Percentiles rank a stretch among this genome's conserved stretches.
phyloP scores from a whole-genome alignment of 2,329 filamentous ascomycete species.

The Aspergillus sp. region DNA sequence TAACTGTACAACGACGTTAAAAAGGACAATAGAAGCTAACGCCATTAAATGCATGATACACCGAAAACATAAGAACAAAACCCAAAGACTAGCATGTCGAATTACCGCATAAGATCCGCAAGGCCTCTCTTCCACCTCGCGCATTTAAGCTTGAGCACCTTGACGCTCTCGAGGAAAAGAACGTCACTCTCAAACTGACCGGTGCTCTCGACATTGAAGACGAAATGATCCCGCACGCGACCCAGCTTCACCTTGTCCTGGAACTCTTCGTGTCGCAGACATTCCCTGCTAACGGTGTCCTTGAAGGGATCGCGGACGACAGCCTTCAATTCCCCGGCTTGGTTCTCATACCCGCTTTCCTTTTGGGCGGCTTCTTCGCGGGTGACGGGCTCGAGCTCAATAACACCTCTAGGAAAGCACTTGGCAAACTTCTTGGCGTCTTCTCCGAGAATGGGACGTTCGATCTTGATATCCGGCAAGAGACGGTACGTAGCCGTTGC shows the following conservation, averaged over 20 bases:
- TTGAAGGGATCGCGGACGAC: slow-evolving; percentile 83
- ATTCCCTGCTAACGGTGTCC: slow-evolving; percentile 92
- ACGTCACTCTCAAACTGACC: slow-evolving; percentile 93
- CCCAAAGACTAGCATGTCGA: neutral
- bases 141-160: slow-evolving; percentile 78
- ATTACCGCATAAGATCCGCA: slow-evolving; percentile 35
- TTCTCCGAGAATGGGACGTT: slow-evolving; percentile 69
- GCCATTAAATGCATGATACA: slow-evolving; percentile 33
- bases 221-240: slow-evolving; percentile 87
- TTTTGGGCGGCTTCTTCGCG: slow-evolving; percentile 52
- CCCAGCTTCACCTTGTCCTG: slow-evolving; percentile 92
- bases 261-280: slow-evolving; percentile 84
- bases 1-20: slow-evolving; percentile 27
- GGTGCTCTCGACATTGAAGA: slow-evolving; percentile 89
- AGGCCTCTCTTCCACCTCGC: slow-evolving; percentile 38
- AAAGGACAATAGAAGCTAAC: slow-evolving; percentile 25
- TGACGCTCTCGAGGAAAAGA: slow-evolving; percentile 83
- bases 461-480: slow-evolving; percentile 78
- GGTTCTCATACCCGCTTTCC: slow-evolving; percentile 61
- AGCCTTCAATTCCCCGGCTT: slow-evolving; percentile 74
- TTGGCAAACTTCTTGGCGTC: slow-evolving; percentile 83
- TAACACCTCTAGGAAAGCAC: slow-evolving; percentile 86
- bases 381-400: slow-evolving; percentile 67
- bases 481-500: slow-evolving; percentile 90
- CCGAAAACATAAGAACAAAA: slow-evolving; percentile 4